These are phyloP conservation scores for Cicer cuneatum DNA, from an alignment of 306 rosid genomes.

Conservation along the genomic window DNA sequence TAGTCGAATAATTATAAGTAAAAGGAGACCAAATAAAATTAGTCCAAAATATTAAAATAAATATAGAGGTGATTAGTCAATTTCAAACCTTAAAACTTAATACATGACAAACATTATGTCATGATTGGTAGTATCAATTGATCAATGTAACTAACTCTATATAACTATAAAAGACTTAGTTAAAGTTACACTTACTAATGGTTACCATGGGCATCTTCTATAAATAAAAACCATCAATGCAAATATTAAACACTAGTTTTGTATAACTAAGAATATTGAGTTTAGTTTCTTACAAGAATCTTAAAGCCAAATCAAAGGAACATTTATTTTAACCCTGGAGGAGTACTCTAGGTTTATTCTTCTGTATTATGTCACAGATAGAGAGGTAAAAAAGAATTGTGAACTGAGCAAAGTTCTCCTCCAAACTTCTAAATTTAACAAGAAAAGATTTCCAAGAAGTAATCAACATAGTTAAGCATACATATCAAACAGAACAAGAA, in stretches of 20 bases:
- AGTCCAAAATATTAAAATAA: not conserved
- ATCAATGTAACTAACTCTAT: not conserved
- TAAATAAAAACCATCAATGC: slow-evolving; percentile 4
- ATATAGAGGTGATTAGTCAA: not conserved
- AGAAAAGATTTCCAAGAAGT: not conserved
- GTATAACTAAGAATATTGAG: too few species aligned
- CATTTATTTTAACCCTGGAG: too few species aligned
- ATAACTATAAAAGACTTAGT: not conserved
- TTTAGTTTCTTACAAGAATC: too few species aligned
- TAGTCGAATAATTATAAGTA: not conserved
- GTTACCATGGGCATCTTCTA: not conserved
- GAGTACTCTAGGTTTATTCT: too few species aligned
- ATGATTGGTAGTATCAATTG: not conserved
- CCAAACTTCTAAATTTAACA: not conserved
- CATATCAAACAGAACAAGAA: not conserved
- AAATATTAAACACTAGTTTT: not conserved
- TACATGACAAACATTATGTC: not conserved
- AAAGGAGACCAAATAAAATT: not conserved
- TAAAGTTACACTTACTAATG: not conserved
- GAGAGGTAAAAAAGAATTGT: not conserved
- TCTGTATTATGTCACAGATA: not conserved
- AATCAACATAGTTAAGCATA: not conserved
- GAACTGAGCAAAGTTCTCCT: not conserved
- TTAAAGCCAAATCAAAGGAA: too few species aligned
- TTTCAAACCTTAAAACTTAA: not conserved